phyloP scores from a whole-genome alignment of 345 rosid genomes.

The Chamaenerion angustifolium region DNA sequence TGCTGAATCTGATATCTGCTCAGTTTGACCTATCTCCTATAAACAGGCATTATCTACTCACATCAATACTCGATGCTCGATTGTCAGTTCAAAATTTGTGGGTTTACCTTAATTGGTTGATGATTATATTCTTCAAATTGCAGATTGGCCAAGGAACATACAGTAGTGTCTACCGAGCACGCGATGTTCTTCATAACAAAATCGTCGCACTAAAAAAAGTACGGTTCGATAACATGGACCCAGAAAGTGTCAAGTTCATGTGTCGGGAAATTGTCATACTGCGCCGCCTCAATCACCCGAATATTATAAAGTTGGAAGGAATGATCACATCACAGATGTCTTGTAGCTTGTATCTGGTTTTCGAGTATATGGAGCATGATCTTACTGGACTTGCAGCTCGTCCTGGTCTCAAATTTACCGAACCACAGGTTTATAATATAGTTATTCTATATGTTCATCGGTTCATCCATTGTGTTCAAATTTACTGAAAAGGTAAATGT shows the following conservation, averaged over 20 bases:
- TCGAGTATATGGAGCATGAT: constrained; percentile 98
- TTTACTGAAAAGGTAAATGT: background rate
- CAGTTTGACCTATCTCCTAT: no score
- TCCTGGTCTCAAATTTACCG: constrained; percentile 69
- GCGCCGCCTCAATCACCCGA: constrained; percentile 88
- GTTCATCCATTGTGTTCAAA: no score
- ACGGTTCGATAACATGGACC: constrained; percentile 65
- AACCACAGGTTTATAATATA: constrained; percentile 55
- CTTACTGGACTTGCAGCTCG: constrained; percentile 80
- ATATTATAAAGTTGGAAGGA: constrained; percentile 81
- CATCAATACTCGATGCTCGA: no score
- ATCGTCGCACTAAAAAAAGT: constrained; percentile 79
- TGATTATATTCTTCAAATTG: constrained; percentile 9
- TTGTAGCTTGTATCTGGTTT: constrained; percentile 71
- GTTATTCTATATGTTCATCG: background rate
- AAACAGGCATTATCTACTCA: no score
- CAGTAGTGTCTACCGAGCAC: constrained; percentile 81
- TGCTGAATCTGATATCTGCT: no score
- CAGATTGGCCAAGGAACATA: constrained; percentile 99
- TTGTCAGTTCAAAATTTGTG: no score
- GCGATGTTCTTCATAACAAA: constrained; percentile 52
- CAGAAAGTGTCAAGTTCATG: constrained; percentile 87
- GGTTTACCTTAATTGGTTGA: no score
- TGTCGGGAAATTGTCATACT: constrained; percentile 71
- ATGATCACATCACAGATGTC: constrained; percentile 70